Evolutionary conservation across 371 early-diverging fungal genomes (phyloP), one percentile per base, ranked within the genome.

Genomic region (Vittaforma corneae): DNA sequence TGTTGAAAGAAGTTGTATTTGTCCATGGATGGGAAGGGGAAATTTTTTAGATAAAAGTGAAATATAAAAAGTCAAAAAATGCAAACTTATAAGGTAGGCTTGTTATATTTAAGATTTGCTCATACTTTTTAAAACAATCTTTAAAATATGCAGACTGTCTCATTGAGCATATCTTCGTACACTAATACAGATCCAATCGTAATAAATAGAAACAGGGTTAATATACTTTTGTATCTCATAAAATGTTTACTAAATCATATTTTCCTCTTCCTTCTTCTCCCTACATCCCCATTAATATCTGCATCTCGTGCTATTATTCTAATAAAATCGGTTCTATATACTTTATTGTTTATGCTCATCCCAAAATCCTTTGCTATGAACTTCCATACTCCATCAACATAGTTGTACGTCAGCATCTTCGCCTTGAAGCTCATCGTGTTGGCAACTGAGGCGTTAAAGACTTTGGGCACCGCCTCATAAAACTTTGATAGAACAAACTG

Each of bases 361-460:
- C 74, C 68, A 74, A 79, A 77, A 54, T 76, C 66, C 26, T 65
- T 71, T 16, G 70, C 67, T n/a, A 70, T 59, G 44, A 79, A 79
- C 51, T 74, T 75, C 80, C 80, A 79, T 20, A 79, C 80, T 26
- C 77, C 80, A 45, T 77, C 80, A 37, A 79, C 77, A 62, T 66
- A 56, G 65, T 79, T 79, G 55, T 79, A 79, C 22, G 54, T 64
- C 11, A 58, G 45, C 20, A 77, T 66, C 28, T 60, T 68, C 24
- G 76, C 80, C 51, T 76, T 78, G 54, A 79, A 79, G 51, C 68
- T 77, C 58, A 79, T 66, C 18, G 63, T 77, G 30, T 51, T 72
- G 22, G 65, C 74, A 5, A 79, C 80, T 38, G 70, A 67, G 37
- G 54, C 47, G 20, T 71, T 65, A 63, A 79, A 79, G 11, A 77